Conservation (phyloP, 1,139 yeast species). For the Yamadazyma friedrichii region DNA sequence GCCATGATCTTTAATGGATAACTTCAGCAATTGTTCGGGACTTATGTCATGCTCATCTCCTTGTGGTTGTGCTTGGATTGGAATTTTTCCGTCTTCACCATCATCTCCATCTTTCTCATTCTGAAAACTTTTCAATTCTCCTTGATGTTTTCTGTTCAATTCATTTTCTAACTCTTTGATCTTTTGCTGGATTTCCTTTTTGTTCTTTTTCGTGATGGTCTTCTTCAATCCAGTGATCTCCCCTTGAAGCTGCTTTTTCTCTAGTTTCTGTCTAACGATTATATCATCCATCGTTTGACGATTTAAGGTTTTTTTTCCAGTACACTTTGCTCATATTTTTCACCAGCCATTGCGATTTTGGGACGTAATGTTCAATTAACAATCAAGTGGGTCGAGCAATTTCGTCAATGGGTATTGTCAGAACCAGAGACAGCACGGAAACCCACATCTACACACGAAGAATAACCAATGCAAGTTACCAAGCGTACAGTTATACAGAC, state of each 20-base stretch:
- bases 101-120: not conserved
- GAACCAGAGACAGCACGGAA: no score
- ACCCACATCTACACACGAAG: no score
- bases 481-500: no score
- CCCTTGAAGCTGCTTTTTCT: constrained; percentile 62
- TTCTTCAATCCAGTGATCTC: constrained; percentile 74
- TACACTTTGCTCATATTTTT: not conserved
- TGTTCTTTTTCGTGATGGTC: constrained; percentile 78
- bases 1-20: constrained; percentile 1
- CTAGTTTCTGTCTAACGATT: constrained; percentile 64
- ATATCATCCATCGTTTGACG: constrained; percentile 42
- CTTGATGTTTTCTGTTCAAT: constrained; percentile 50
- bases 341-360: not conserved
- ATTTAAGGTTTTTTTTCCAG: not conserved
- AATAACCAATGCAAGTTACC: no score
- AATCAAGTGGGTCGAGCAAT: not conserved
- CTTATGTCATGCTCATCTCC: constrained; percentile 41
- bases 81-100: not conserved
- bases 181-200: constrained; percentile 54
- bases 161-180: constrained; percentile 60
- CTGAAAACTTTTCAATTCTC: constrained; percentile 28
- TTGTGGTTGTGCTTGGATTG: not conserved
- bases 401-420: no score
- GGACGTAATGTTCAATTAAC: constrained; percentile 5
- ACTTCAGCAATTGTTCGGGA: constrained; percentile 56